phyloP scores from a whole-genome alignment of 2,329 filamentous ascomycete species.

The Seiridium unicorne region DNA sequence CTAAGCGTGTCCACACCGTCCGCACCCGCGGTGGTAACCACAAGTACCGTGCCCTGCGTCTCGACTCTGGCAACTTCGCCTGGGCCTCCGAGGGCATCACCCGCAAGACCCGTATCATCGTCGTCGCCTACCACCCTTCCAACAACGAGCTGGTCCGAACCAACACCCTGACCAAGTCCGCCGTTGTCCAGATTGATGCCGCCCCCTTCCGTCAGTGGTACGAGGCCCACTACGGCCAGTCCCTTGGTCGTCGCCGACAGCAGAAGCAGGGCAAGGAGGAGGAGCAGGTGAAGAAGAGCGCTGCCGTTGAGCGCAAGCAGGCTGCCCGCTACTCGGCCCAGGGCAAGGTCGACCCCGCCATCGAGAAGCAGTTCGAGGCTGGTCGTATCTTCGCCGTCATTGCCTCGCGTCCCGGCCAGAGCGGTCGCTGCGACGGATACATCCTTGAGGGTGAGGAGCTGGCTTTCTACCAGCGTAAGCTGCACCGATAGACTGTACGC shows the following conservation, averaged over 20 bases:
- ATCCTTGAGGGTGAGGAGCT: slow-evolving; percentile 99
- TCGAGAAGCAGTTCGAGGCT: slow-evolving; percentile 99
- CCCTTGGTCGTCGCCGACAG: slow-evolving; percentile 88
- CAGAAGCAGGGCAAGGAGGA: slow-evolving; percentile 69
- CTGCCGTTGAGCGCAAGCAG: slow-evolving; percentile 96
- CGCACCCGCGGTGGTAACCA: slow-evolving; percentile 98
- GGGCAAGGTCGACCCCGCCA: slow-evolving; percentile 88
- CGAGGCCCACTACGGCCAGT: slow-evolving; percentile 97
- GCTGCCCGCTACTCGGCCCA: slow-evolving; percentile 74
- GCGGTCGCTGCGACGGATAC: slow-evolving; percentile 94
- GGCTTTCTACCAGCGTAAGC: slow-evolving; percentile 99
- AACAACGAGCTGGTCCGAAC: slow-evolving; percentile 99
- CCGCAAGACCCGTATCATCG: slow-evolving; percentile 99
- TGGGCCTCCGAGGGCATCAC: slow-evolving; percentile 98
- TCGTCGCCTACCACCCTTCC: slow-evolving; percentile 97
- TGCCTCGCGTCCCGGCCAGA: slow-evolving; percentile 92
- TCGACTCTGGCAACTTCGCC: slow-evolving; percentile 98
- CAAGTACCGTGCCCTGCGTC: slow-evolving; percentile 98
- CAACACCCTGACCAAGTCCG: slow-evolving; percentile 99
- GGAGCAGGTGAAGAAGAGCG: slow-evolving; percentile 87
- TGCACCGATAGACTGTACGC: slow-evolving; percentile 79
- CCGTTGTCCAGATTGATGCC: slow-evolving; percentile 98
- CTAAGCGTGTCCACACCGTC: slow-evolving; percentile 95
- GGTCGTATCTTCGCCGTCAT: slow-evolving; percentile 95
- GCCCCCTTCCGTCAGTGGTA: slow-evolving; percentile 99